Base-by-base conservation (phyloP, 2,329 filamentous ascomycete species). In the Byssoonygena ceratinophila region DNA sequence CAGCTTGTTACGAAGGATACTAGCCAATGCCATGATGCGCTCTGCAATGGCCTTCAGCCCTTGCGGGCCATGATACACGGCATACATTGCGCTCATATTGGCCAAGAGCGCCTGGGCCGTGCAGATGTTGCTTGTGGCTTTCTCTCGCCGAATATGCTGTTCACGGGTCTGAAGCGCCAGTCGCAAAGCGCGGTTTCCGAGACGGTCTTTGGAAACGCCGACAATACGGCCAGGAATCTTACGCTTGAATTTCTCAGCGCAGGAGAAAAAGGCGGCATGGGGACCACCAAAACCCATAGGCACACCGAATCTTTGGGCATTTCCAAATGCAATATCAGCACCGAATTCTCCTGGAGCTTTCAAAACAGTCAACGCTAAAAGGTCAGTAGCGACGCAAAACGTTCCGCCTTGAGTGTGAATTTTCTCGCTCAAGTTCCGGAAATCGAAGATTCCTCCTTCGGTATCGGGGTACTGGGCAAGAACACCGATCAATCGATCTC, bases 111-210 rank as follows among this genome's bases (percentile, higher is more conserved):
- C 91, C 71, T 97, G 91, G 1, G 91, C 90, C 1, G 91, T 97
- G 74, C 91, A 97, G 55, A 96, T 90, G 65, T 97, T 97, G 74
- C 89, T 95, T 1, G 91, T 97, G 1, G 91, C 91, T 77, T 96
- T 96, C 68, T 97, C 91, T 63, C 91, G 81, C 59, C 91, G 81
- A 66, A 97, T 96, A 68, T 97, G 91, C 73, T 97, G 91, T 72
- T 97, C 91, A 61, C 91, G 79, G 8, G 91, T 96, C 71, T 97
- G 91, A 49, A 96, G 74, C 16, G 91, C 86, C 64, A 96, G 72
- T 61, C 91, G 79, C 59, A 94, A 82, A 4, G 90, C 91, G 11
- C 79, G 83, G 57, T 86, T 81, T 6, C 91, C 91, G 4, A 89
- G 76, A 51, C 91, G 80, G 65, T 97, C 91, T 70, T 94, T 94